These are phyloP conservation scores for Tillandsia leiboldiana DNA, from an alignment of 176 grass and related monocot genomes.

Conservation along the genomic window DNA sequence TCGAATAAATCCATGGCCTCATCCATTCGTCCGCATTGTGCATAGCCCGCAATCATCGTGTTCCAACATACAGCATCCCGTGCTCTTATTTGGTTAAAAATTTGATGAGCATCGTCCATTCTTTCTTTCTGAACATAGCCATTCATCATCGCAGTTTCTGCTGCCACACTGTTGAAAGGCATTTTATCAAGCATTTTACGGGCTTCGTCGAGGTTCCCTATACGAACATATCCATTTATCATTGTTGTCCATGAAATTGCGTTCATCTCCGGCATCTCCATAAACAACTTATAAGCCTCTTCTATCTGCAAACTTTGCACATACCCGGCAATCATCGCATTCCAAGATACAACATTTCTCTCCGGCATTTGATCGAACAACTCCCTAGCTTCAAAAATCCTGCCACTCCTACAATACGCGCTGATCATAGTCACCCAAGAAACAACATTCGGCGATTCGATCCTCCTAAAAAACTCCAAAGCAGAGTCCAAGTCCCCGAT, in stretches of 20 bases:
- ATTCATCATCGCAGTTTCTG: constrained; percentile 56
- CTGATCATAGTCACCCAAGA: constrained; percentile 56
- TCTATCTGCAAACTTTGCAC: constrained; percentile 9
- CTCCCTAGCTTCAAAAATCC: constrained; percentile 25
- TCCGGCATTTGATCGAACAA: constrained; percentile 45
- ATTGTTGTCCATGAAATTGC: constrained; percentile 46
- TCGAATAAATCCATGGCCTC: constrained; percentile 35
- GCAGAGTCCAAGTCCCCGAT: constrained; percentile 29
- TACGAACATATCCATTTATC: constrained; percentile 29
- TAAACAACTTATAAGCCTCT: constrained; percentile 33
- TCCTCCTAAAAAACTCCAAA: constrained; percentile 30
- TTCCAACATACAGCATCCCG: constrained; percentile 48
- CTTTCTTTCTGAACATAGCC: constrained; percentile 35
- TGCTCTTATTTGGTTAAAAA: constrained; percentile 40
- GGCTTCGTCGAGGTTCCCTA: constrained; percentile 43
- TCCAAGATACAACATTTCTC: constrained; percentile 37
- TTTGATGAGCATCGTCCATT: constrained; percentile 25
- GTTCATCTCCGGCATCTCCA: constrained; percentile 39
- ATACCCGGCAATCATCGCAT: constrained; percentile 54
- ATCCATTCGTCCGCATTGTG: constrained; percentile 37
- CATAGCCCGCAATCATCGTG: constrained; percentile 53
- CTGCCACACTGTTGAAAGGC: constrained; percentile 32
- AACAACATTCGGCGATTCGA: constrained; percentile 32
- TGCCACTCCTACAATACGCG: constrained; percentile 34
- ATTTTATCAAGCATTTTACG: constrained; percentile 36